Base-by-base conservation (phyloP, 495 filamentous ascomycete species). In the Penicillium robsamsonii region DNA sequence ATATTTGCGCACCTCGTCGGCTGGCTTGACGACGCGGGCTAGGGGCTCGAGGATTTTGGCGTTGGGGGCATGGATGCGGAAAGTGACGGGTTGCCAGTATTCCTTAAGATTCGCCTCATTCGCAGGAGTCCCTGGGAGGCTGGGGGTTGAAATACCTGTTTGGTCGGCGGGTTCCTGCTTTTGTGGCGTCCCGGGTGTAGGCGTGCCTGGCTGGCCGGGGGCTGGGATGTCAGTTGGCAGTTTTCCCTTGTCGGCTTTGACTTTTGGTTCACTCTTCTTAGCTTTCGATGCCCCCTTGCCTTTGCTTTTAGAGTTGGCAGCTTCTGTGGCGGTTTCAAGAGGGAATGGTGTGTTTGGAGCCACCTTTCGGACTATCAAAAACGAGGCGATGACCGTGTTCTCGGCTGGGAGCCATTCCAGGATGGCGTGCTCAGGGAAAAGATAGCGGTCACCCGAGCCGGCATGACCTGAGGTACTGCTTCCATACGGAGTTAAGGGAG, bases 61-160 rank as follows among this genome's bases (percentile, higher is more conserved):
- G 45, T 83, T 80, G 17, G 79, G 73, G 18, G 86, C 79, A 57
- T 82, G 81, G 43, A 96, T 79, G 45, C 89, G 85, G 51, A 96
- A 83, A 0, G 94, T 97, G 29, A 97, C 78, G 3, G 93, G 91
- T 62, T 96, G 90, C 68, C 95, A 97, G 72, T 94, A 96, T 57
- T 92, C 91, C 53, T 79, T 70, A 67, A 79, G 55, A 52, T 77
- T 75, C 25, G 57, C 59, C 11, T 62, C 60, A 1, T 56, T 63
- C 12, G 18, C 10, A 12, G 60, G 15, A 3, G 57, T 52, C n/a
- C 17, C 50, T 10, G 65, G 50, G 0, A 46, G 38, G 2, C 43
- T 54, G 24, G 60, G 31, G 9, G 45, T 43, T 42, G 48, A 37
- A 31, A 43, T 30, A 38, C 62, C 66, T 13, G 55, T 41, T 29